Base-by-base conservation (phyloP, 2,329 filamentous ascomycete genomes). In the Ploettnerulaceae sp. region DNA sequence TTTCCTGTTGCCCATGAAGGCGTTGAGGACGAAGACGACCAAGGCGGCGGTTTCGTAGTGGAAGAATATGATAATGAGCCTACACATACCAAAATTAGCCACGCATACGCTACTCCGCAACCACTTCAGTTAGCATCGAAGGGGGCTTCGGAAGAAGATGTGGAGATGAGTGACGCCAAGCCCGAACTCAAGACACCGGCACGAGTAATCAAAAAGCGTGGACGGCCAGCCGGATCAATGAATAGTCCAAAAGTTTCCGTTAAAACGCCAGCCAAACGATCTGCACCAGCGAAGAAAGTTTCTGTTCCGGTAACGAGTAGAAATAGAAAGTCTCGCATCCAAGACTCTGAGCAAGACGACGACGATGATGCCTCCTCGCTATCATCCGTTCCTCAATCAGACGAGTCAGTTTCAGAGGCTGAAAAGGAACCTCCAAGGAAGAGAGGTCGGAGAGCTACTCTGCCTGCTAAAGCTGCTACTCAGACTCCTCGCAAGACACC, bases 1-100 rank as follows among this genome's bases (percentile, higher is more conserved):
- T 65, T 64, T 34, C 61, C 62, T 20, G 58, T 60, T 9, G 52
- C 51, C 14, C 54, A 58, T 31, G 52, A 59, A 15, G 48, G 57
- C 5, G 52, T 57, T 15, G 52, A 59, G 20, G 59, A 57, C 7
- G 47, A 60, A 31, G 50, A 52, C 14, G 35, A 54, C n/a, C 36
- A 37, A 11, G 34, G 47, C 14, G 60, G 57, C 15, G 61, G 60
- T 1, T 61, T 63, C 21, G 36, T 62, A 17, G 36, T 64, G 12
- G 60, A 62, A 35, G 57, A 51, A 2, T 49, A 61, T 41, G 49
- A 55, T 41, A 47, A 51, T 24, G 39, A 57, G 25, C 44, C 41
- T 11, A 5, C 18, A 2, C 48, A 41, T 17, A 5, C 51, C 6
- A 41, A 7, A 20, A 40, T 36, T n/a, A 32, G 33, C 3, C 49